Percentiles rank a stretch among this genome's conserved stretches.
phyloP scores from a whole-genome alignment of 371 early-diverging fungal genomes.

The Lichtheimia ornata region DNA sequence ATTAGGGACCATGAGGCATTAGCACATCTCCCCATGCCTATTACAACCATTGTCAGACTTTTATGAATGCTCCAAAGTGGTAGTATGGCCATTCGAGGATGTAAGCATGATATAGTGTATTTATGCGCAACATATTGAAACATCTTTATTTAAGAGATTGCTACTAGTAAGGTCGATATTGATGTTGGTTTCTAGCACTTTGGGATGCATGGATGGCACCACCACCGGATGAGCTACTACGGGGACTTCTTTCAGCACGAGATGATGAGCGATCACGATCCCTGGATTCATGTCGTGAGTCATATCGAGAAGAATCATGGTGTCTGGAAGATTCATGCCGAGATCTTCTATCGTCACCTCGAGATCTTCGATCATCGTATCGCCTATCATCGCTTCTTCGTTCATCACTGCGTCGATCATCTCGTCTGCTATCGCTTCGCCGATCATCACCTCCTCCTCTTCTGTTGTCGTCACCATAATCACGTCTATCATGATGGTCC shows the following conservation, averaged over 20 bases:
- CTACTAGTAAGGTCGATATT: slow-evolving; percentile 40
- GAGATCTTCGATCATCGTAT: slow-evolving; percentile 4
- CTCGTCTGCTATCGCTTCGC: neutral
- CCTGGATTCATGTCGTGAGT: too few species aligned
- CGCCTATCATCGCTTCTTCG: neutral
- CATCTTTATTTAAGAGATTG: neutral
- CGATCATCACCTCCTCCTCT: slow-evolving; percentile 2
- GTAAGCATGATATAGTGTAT: too few species aligned
- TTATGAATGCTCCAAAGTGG: too few species aligned
- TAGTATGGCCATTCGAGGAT: too few species aligned
- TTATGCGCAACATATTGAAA: neutral
- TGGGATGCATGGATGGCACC: slow-evolving; percentile 46
- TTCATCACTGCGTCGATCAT: neutral
- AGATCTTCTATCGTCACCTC: slow-evolving; percentile 10
- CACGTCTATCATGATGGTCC: slow-evolving; percentile 3
- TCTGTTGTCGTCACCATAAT: slow-evolving; percentile 1
- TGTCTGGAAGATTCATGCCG: slow-evolving; percentile 9
- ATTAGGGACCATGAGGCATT: too few species aligned
- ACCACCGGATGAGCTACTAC: slow-evolving; percentile 10
- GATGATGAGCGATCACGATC: too few species aligned
- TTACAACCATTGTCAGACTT: too few species aligned
- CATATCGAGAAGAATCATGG: slow-evolving; percentile 7
- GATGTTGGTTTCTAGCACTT: slow-evolving; percentile 31
- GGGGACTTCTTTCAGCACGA: too few species aligned
- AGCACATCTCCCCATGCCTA: too few species aligned